These are phyloP conservation scores for Apiotrichum gamsii DNA, from an alignment of 1,284 basidiomycete species.

Conservation along the genomic window DNA sequence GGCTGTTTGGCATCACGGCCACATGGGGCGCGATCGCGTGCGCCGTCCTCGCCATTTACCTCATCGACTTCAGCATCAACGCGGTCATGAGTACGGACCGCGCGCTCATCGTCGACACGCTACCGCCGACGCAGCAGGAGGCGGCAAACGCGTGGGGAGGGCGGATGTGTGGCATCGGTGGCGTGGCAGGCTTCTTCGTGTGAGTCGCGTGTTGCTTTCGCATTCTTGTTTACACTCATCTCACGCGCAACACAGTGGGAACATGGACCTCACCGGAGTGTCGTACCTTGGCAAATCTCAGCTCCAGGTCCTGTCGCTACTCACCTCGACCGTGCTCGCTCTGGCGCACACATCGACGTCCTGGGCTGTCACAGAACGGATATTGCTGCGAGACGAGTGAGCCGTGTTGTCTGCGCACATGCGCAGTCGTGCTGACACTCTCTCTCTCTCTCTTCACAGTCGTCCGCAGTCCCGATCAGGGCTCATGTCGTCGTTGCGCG, in stretches of 20 bases:
- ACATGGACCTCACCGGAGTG: slow-evolving; percentile 62
- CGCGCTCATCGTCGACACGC: slow-evolving; percentile 51
- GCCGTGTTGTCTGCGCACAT: too few species aligned
- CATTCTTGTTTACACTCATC: not conserved
- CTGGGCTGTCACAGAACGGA: slow-evolving; percentile 66
- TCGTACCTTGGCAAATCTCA: slow-evolving; percentile 66
- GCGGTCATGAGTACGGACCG: slow-evolving; percentile 54
- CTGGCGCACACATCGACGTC: slow-evolving; percentile 54
- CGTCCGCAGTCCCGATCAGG: slow-evolving; percentile 38
- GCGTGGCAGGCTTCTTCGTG: slow-evolving; percentile 79
- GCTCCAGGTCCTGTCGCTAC: slow-evolving; percentile 60
- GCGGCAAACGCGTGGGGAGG: slow-evolving; percentile 93
- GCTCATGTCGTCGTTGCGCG: slow-evolving; percentile 33
- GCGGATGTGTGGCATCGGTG: slow-evolving; percentile 74
- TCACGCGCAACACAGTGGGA: slow-evolving; percentile 52
- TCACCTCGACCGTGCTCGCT: slow-evolving; percentile 50
- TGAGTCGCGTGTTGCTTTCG: slow-evolving; percentile 47
- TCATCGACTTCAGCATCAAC: slow-evolving; percentile 89
- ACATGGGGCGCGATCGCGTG: slow-evolving; percentile 54
- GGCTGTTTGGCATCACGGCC: slow-evolving; percentile 52
- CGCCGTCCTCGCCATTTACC: slow-evolving; percentile 77
- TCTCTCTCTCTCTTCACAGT: slow-evolving; percentile 23
- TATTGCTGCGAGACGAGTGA: slow-evolving; percentile 56
- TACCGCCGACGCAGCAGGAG: slow-evolving; percentile 63
- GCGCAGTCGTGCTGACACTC: too few species aligned